Evolutionary conservation across 73 alveolate genomes (phyloP).

Genomic region (Paraurostyla sp.): DNA sequence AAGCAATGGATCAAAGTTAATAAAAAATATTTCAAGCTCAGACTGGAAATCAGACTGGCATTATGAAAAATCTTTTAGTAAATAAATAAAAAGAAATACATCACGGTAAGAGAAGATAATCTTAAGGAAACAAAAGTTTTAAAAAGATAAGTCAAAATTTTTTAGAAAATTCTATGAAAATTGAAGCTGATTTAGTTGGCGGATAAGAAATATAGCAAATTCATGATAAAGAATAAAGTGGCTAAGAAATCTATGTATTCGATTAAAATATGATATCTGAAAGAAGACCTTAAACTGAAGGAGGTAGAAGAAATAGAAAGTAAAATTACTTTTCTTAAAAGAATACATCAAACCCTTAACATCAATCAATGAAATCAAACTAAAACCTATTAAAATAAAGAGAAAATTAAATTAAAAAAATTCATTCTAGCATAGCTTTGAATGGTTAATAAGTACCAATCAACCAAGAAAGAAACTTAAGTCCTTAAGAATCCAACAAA

Average conservation of each 20-base stretch:
- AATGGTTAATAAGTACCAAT: neutral
- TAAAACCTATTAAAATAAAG: neutral
- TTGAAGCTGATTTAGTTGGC: neutral
- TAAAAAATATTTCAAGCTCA: too few relatives aligned
- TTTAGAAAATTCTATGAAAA: neutral
- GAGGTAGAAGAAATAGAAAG: neutral
- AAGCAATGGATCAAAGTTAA: constrained; percentile 18
- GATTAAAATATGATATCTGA: neutral
- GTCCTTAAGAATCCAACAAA: neutral
- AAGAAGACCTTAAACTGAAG: constrained; percentile 14
- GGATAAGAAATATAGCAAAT: neutral
- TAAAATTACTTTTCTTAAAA: neutral
- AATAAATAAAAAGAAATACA: neutral
- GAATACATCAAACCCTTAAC: neutral
- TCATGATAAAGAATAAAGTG: neutral
- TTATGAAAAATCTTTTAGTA: neutral
- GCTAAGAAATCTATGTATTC: neutral
- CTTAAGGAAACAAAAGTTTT: neutral
- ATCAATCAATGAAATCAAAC: neutral
- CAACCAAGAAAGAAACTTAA: neutral
- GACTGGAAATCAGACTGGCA: too few relatives aligned
- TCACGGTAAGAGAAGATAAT: neutral
- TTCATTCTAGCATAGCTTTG: constrained; percentile 5
- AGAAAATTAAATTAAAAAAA: neutral
- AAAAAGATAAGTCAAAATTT: neutral